A percentile compares a stretch with the other conserved stretches of the same genome.
Evolutionary conservation across 1,139 yeast genomes (phyloP).

Genomic region (Yamadazyma taylorii): DNA sequence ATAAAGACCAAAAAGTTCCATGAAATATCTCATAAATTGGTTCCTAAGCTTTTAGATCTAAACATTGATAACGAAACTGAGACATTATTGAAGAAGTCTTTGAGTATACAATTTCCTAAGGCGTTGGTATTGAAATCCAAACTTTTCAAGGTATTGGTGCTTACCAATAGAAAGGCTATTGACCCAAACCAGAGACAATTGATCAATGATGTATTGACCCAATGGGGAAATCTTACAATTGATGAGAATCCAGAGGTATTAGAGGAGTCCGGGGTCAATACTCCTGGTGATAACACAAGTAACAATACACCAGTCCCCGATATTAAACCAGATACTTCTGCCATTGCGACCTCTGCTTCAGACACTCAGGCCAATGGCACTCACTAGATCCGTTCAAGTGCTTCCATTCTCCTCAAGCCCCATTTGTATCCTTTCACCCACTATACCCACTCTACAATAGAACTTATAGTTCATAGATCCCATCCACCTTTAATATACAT

Average conservation of each 20-base stretch:
- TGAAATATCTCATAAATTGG: conserved; percentile 17
- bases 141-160: conserved; percentile 32
- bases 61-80: conserved; percentile 1
- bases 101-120: conserved; percentile 25
- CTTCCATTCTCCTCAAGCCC: too few relatives aligned
- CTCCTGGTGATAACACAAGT: conserved; percentile 3
- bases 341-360: too few relatives aligned
- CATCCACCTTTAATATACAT: too few relatives aligned
- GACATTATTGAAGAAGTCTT: conserved; percentile 21
- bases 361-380: too few relatives aligned
- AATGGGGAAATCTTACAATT: conserved; percentile 22
- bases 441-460: too few relatives aligned
- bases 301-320: too few relatives aligned
- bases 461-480: too few relatives aligned
- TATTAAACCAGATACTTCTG: too few relatives aligned
- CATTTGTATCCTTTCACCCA: too few relatives aligned
- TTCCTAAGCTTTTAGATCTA: conserved; percentile 3
- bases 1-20: conserved; percentile 20
- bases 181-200: neutral
- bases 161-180: conserved; percentile 26
- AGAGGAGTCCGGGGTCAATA: conserved; percentile 7
- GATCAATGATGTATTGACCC: conserved; percentile 24
- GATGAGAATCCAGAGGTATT: conserved; percentile 18
- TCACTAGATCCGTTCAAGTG: too few relatives aligned
- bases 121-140: conserved; percentile 32